A percentile compares a stretch with the other conserved stretches of the same genome.
Conservation (phyloP, 371 early-diverging fungal genomes). For the Dinochytrium kinnereticum region DNA sequence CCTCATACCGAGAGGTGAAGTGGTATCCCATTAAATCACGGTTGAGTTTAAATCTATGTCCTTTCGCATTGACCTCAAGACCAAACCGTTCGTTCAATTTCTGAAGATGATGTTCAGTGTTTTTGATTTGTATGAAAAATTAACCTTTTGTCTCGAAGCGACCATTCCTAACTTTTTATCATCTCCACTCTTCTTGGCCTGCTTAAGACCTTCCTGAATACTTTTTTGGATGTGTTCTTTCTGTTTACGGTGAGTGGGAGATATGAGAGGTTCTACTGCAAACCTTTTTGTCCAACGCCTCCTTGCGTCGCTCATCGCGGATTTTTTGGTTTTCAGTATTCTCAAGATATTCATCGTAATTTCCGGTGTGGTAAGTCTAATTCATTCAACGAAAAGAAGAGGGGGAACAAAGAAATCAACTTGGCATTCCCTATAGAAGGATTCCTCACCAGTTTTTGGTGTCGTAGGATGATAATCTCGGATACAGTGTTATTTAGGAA, state of each 20-base stretch:
- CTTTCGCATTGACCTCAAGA: conserved; percentile 38
- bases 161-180: conserved; percentile 77
- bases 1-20: conserved; percentile 11
- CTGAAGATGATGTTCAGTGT: background rate
- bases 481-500: conserved; percentile 72
- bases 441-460: conserved; percentile 57
- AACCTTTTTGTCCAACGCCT: conserved; percentile 58
- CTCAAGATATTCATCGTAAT: conserved; percentile 72
- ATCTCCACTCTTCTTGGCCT: conserved; percentile 74
- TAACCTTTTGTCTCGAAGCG: conserved; percentile 74
- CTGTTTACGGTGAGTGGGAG: conserved; percentile 1
- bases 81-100: conserved; percentile 48
- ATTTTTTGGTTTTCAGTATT: conserved; percentile 63
- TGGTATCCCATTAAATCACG: conserved; percentile 41
- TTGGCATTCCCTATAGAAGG: conserved; percentile 10
- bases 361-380: conserved; percentile 69
- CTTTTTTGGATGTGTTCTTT: conserved; percentile 60
- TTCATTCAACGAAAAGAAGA: background rate
- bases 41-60: conserved; percentile 47
- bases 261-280: background rate
- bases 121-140: background rate
- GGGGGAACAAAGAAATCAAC: background rate
- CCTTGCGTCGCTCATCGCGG: conserved; percentile 24
- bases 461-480: conserved; percentile 74
- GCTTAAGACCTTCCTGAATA: conserved; percentile 64